phyloP scores from a whole-genome alignment of 139 green algal species.

The Chlamydomonas sphaeroides region DNA sequence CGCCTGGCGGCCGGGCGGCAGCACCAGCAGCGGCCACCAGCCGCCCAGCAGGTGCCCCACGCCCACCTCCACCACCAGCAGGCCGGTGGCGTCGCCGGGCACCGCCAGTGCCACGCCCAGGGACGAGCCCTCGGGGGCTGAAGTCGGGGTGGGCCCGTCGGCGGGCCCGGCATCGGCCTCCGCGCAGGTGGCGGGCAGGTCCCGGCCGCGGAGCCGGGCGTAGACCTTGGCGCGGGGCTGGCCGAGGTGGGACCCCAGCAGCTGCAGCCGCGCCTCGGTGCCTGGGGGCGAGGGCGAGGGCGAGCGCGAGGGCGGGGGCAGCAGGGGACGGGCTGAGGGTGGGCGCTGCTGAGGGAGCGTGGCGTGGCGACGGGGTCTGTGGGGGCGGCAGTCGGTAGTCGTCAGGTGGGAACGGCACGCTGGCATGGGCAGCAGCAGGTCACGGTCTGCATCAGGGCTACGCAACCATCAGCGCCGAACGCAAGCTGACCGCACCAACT shows the following conservation, averaged over 20 bases:
- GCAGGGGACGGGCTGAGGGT: no score
- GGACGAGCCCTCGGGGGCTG: no score
- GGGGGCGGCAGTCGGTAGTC: no score
- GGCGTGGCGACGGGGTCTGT: no score
- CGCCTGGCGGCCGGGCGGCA: background rate
- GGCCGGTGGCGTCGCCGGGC: background rate
- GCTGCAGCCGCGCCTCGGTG: background rate
- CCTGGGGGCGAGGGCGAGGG: no score
- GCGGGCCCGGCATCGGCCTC: background rate
- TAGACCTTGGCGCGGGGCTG: background rate
- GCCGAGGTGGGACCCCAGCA: background rate
- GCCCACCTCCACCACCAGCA: slow-evolving; percentile 35
- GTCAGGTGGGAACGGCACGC: no score
- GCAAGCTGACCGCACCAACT: no score
- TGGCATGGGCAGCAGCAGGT: no score
- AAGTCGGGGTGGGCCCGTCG: background rate
- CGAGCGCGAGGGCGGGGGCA: no score
- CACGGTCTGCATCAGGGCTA: no score
- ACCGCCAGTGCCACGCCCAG: background rate
- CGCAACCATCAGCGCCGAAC: no score
- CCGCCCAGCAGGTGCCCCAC: slow-evolving; percentile 38
- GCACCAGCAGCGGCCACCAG: slow-evolving; percentile 36
- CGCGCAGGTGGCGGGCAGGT: background rate
- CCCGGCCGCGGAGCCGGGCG: slow-evolving; percentile 16
- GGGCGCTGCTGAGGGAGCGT: no score